Evolutionary conservation across 176 grass and related monocot genomes (phyloP).

Genomic region (Coix lacrymajobi): DNA sequence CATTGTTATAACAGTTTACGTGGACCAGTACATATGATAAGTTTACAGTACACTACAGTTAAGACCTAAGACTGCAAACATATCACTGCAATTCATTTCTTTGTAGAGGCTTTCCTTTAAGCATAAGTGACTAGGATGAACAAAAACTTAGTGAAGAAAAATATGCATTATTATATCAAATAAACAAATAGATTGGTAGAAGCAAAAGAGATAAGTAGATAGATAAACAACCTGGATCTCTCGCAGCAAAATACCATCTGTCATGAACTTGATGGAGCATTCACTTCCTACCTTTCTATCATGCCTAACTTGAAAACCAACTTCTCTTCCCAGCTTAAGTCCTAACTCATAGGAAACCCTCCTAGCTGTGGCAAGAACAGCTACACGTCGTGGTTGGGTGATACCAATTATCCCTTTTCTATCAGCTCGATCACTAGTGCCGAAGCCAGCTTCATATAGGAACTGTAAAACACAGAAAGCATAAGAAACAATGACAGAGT

Average conservation of each 20-base stretch:
- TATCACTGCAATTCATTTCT: slow-evolving; percentile 1
- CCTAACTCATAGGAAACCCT: slow-evolving; percentile 91
- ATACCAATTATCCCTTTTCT: slow-evolving; percentile 94
- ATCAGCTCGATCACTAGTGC: slow-evolving; percentile 64
- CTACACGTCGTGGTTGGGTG: slow-evolving; percentile 92
- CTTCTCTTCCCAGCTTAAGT: slow-evolving; percentile 70
- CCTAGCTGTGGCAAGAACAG: slow-evolving; percentile 87
- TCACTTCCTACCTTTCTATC: slow-evolving; percentile 74
- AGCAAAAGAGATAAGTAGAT: slow-evolving; percentile 33
- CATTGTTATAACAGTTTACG: not conserved
- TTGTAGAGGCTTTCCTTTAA: slow-evolving; percentile 1
- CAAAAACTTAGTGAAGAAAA: slow-evolving; percentile 11
- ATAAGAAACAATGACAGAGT: not conserved
- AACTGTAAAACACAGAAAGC: slow-evolving; percentile 44
- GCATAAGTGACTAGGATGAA: not conserved
- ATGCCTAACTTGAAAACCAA: slow-evolving; percentile 99
- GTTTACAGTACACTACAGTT: slow-evolving; percentile 2
- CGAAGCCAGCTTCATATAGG: slow-evolving; percentile 94
- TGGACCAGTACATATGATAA: not conserved
- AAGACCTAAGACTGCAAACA: not conserved
- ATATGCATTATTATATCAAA: not conserved
- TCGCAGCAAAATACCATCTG: slow-evolving; percentile 95
- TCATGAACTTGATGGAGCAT: slow-evolving; percentile 99
- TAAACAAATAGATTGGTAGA: slow-evolving; percentile 17
- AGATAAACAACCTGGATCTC: slow-evolving; percentile 67